Percentiles rank a stretch among this genome's conserved stretches.
Conservation (phyloP, 495 filamentous ascomycete species). For the Thermochaetoides thermophila region DNA sequence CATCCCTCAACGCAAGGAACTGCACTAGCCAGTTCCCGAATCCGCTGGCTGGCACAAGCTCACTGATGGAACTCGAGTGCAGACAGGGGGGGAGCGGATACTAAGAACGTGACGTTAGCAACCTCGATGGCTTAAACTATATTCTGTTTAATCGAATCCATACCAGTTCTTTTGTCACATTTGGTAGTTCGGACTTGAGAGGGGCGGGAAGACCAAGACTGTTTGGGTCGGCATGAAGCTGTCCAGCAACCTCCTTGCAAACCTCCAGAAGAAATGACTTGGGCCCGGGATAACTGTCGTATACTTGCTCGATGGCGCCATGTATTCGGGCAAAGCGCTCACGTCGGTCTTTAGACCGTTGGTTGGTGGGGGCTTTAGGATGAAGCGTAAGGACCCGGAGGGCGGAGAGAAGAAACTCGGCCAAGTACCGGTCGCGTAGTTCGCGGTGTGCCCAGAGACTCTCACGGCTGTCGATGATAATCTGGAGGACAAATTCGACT, state of each 20-base stretch:
- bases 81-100: constrained; percentile 9
- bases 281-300: constrained; percentile 20
- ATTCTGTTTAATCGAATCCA: background rate
- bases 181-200: constrained; percentile 19
- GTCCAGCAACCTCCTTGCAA: constrained; percentile 19
- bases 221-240: constrained; percentile 18
- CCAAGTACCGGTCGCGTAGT: constrained; percentile 21
- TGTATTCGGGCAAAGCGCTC: constrained; percentile 23
- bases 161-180: constrained; percentile 20
- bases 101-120: too few species aligned
- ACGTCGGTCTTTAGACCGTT: constrained; percentile 13
- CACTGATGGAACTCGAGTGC: constrained; percentile 11
- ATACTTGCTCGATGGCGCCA: constrained; percentile 18
- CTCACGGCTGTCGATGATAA: constrained; percentile 19
- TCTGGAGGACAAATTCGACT: constrained; percentile 22
- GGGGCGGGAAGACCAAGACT: constrained; percentile 15
- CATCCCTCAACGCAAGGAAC: constrained; percentile 21
- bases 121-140: too few species aligned
- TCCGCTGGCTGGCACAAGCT: constrained; percentile 12
- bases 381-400: constrained; percentile 23
- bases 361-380: constrained; percentile 18
- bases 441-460: constrained; percentile 16
- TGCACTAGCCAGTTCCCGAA: constrained; percentile 17
- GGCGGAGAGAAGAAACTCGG: constrained; percentile 20
- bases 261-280: constrained; percentile 21